A percentile compares a stretch with the other conserved stretches of the same genome.
Evolutionary conservation across 805 yeast species (phyloP).

Genomic region (Saccharomyces paradoxus): DNA sequence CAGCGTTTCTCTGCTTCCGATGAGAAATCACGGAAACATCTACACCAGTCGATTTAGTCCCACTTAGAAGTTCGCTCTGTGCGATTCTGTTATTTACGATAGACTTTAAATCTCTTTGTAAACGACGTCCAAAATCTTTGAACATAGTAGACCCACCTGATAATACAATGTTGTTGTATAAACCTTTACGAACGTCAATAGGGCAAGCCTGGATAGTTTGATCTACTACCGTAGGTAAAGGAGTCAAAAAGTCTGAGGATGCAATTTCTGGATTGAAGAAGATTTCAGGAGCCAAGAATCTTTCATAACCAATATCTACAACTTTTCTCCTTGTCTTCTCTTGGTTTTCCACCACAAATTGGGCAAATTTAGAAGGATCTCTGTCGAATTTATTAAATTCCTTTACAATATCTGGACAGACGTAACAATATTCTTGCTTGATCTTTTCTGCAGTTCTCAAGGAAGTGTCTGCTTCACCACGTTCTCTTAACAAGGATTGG

Average conservation of each 20-base stretch:
- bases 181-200: conserved; percentile 93
- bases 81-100: conserved; percentile 85
- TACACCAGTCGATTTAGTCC: conserved; percentile 80
- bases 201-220: conserved; percentile 92
- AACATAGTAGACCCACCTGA: conserved; percentile 99
- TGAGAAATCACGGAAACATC: conserved; percentile 95
- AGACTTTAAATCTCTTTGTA: conserved; percentile 86
- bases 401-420: conserved; percentile 93
- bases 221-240: conserved; percentile 93
- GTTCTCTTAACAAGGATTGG: conserved; percentile 87
- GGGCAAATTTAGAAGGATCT: conserved; percentile 89
- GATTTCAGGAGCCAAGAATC: conserved; percentile 97
- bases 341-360: conserved; percentile 79
- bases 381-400: conserved; percentile 92
- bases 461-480: conserved; percentile 92
- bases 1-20: conserved; percentile 96
- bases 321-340: conserved; percentile 50
- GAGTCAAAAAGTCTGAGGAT: conserved; percentile 88
- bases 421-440: conserved; percentile 94
- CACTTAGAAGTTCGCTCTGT: conserved; percentile 66
- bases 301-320: conserved; percentile 95
- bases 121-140: conserved; percentile 93
- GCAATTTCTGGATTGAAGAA: conserved; percentile 97
- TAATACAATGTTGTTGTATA: conserved; percentile 89
- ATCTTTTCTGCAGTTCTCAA: conserved; percentile 93